phyloP scores from a whole-genome alignment of 805 yeast species.

The Wickerhamomyces bovis region DNA sequence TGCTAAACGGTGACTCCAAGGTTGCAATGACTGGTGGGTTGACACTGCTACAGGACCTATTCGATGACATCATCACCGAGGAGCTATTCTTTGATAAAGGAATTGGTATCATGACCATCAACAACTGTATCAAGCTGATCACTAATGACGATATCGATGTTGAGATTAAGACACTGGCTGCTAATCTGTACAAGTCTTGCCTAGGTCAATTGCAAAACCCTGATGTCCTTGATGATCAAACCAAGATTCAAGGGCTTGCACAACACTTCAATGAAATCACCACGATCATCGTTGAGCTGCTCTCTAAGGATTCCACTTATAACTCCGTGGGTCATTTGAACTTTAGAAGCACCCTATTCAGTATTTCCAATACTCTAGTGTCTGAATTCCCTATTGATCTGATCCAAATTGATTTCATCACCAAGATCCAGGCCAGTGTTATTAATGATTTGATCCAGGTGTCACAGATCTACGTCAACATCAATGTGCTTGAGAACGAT shows the following conservation, averaged over 20 bases:
- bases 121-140: constrained; percentile 42
- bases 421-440: constrained; percentile 4
- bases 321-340: constrained; percentile 8
- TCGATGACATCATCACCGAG: constrained; percentile 81
- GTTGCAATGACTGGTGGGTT: constrained; percentile 17
- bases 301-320: constrained; percentile 8
- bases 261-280: constrained; percentile 19
- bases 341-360: constrained; percentile 13
- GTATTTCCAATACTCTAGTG: constrained; percentile 12
- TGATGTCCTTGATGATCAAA: constrained; percentile 34
- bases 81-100: constrained; percentile 80
- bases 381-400: constrained; percentile 21
- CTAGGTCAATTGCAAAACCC: constrained; percentile 47
- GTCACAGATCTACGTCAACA: constrained; percentile 8
- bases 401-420: constrained; percentile 12
- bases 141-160: constrained; percentile 23
- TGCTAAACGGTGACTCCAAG: constrained; percentile 17
- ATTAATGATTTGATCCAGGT: constrained; percentile 11
- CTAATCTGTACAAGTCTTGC: constrained; percentile 48
- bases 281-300: constrained; percentile 6
- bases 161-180: constrained; percentile 41
- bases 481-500: constrained; percentile 10
- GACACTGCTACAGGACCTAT: constrained; percentile 62
- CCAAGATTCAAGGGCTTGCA: constrained; percentile 26
- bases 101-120: constrained; percentile 49